Conservation (phyloP, 257 asterid species). For the Ocimum tenuiflorum region DNA sequence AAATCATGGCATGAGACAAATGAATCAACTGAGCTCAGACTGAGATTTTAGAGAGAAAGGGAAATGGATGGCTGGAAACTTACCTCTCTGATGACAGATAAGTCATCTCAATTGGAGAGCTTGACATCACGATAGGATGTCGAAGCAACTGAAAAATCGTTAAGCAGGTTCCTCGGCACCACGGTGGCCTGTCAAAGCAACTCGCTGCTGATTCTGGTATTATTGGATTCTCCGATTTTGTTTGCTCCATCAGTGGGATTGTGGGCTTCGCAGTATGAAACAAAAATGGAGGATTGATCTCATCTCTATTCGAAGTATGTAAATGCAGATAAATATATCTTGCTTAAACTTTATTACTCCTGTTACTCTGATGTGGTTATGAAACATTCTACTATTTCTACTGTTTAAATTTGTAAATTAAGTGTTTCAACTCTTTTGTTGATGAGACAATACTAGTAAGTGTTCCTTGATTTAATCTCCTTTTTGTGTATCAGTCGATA, state of each 20-base stretch:
- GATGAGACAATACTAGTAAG: not conserved
- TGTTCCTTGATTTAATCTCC: too few relatives aligned
- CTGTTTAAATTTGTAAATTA: slow-evolving; percentile 6
- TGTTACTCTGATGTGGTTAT: not conserved
- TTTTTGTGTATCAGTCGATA: too few relatives aligned
- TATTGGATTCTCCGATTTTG: not conserved
- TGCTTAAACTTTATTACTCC: not conserved
- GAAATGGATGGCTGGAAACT: not conserved
- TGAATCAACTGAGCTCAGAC: not conserved
- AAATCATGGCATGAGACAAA: not conserved
- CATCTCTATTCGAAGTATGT: not conserved
- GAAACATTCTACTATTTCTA: not conserved
- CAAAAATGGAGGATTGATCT: not conserved
- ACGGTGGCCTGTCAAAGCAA: not conserved
- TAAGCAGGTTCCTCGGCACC: slow-evolving; percentile 5
- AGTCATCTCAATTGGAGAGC: not conserved
- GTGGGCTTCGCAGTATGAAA: too few relatives aligned
- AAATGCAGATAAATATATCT: not conserved
- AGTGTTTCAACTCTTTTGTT: not conserved
- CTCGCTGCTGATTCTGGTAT: not conserved
- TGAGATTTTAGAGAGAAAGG: not conserved
- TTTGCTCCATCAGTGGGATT: too few relatives aligned
- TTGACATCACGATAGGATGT: not conserved
- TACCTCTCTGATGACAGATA: not conserved
- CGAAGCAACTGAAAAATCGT: too few relatives aligned